Percentiles rank a stretch among this genome's conserved stretches.
Conservation (phyloP, 164 flowering plant genomes). For the Vitis riparia region DNA sequence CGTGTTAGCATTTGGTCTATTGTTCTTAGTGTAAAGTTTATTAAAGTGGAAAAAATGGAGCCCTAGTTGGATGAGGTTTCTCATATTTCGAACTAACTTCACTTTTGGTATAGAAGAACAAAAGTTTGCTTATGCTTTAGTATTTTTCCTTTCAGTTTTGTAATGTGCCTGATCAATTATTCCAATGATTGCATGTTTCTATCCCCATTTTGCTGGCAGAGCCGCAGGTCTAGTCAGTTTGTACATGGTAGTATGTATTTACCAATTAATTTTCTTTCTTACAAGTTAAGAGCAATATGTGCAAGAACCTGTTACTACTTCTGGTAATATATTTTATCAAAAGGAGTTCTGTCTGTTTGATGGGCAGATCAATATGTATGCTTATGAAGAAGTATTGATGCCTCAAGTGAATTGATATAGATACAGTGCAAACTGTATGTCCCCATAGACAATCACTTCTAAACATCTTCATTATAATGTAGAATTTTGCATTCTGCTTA, state of each 20-base stretch:
- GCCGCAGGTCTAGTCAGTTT: no score
- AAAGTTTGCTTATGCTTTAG: background rate
- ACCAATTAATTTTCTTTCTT: no score
- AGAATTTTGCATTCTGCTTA: background rate
- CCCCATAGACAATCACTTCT: background rate
- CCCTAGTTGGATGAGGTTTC: no score
- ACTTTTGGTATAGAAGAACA: no score
- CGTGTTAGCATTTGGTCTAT: no score
- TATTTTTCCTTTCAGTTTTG: background rate
- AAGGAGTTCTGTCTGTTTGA: background rate
- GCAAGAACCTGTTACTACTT: background rate
- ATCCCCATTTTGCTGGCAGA: no score
- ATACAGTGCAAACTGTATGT: background rate
- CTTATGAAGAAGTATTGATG: background rate
- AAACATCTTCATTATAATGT: background rate
- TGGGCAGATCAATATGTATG: background rate
- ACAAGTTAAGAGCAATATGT: no score
- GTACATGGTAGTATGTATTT: no score
- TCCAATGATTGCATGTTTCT: no score
- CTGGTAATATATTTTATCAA: background rate
- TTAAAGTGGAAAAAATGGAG: no score
- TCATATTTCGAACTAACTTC: no score
- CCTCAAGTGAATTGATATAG: background rate
- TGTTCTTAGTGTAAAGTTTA: no score
- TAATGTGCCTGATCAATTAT: background rate